phyloP scores from a whole-genome alignment of 805 yeast species.

The Ogataea paraovalis region DNA sequence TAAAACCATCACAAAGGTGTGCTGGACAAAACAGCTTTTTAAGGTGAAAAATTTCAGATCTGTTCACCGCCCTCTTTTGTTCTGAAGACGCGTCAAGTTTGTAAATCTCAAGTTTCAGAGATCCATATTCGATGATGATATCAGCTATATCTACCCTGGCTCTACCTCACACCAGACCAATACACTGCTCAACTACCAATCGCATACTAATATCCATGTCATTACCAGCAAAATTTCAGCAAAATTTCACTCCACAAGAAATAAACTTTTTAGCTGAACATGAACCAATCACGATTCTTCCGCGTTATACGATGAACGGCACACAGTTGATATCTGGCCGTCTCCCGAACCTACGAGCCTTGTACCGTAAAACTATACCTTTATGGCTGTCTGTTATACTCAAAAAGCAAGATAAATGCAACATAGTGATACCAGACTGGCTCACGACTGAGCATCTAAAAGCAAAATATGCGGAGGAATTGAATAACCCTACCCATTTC shows the following conservation, averaged over 20 bases:
- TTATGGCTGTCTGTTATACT: conserved; percentile 84
- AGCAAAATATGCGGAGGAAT: conserved; percentile 63
- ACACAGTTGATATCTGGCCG: conserved; percentile 58
- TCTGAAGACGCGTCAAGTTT: not conserved
- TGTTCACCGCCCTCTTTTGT: not conserved
- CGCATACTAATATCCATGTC: conserved; percentile 49
- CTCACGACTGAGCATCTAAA: conserved; percentile 52
- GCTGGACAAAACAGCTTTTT: no score
- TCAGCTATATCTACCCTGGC: no score
- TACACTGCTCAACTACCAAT: no score
- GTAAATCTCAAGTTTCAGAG: no score
- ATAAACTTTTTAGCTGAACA: conserved; percentile 83
- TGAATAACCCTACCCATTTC: conserved; percentile 52
- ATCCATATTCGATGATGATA: not conserved
- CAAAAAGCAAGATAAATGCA: conserved; percentile 82
- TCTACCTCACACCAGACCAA: no score
- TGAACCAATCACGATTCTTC: conserved; percentile 67
- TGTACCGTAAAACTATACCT: conserved; percentile 69
- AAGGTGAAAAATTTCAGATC: not conserved
- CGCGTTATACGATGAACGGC: conserved; percentile 68
- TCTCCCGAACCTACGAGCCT: conserved; percentile 58
- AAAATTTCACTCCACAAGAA: conserved; percentile 69
- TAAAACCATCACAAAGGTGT: no score
- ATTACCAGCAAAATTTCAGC: conserved; percentile 50
- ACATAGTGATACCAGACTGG: conserved; percentile 86